Evolutionary conservation across 805 yeast genomes (phyloP).

Genomic region (Cyberlindnera saturnus): DNA sequence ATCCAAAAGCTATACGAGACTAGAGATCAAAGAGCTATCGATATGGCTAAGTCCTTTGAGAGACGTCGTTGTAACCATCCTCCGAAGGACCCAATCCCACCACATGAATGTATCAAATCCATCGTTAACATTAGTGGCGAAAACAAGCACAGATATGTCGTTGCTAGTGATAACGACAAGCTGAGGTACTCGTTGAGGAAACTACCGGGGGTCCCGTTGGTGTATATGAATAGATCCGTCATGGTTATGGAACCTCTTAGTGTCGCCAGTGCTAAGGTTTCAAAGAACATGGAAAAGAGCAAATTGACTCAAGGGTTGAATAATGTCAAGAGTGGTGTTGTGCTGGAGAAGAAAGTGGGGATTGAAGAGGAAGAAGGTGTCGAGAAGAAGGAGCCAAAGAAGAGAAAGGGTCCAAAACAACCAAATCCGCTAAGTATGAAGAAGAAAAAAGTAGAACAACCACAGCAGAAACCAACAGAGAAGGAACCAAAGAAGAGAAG

Average conservation of each 20-base stretch:
- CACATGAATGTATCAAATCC: conserved; percentile 69
- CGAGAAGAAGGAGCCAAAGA: conserved; percentile 27
- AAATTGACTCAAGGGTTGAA: conserved; percentile 80
- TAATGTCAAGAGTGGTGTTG: conserved; percentile 26
- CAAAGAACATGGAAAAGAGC: conserved; percentile 47
- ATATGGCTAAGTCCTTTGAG: conserved; percentile 75
- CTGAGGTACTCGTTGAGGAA: conserved; percentile 64
- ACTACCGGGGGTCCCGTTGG: conserved; percentile 85
- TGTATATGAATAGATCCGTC: conserved; percentile 84
- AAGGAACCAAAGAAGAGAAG: conserved; percentile 16
- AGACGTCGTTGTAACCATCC: conserved; percentile 90
- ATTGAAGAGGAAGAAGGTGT: conserved; percentile 18
- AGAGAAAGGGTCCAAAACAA: conserved; percentile 65
- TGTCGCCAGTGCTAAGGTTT: conserved; percentile 51
- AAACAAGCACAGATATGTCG: conserved; percentile 86
- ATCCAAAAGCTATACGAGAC: conserved; percentile 77
- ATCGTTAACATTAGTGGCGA: conserved; percentile 64
- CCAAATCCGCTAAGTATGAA: conserved; percentile 91
- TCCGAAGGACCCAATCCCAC: conserved; percentile 52
- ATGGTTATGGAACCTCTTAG: conserved; percentile 95
- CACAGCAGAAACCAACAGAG: conserved; percentile 6
- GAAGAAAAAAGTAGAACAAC: conserved; percentile 48
- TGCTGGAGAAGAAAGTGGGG: conserved; percentile 20
- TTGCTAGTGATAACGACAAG: conserved; percentile 75
- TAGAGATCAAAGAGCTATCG: conserved; percentile 70